Conservation (phyloP, 2,329 filamentous ascomycete species). For the Fusarium mexicanum region DNA sequence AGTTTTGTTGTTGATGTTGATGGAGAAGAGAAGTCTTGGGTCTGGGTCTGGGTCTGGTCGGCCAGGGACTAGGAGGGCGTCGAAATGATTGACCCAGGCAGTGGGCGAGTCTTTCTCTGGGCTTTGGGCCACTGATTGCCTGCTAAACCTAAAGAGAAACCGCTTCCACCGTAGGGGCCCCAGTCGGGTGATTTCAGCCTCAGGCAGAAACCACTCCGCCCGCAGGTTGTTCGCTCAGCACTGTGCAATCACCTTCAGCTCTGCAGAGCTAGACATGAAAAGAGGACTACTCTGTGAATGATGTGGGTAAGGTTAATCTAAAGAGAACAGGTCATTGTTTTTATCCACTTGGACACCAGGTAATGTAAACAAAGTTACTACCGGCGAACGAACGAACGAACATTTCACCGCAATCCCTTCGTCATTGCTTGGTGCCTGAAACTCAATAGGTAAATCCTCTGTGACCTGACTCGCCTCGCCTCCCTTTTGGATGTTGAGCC, state of each 20-base stretch:
- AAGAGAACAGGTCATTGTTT: slow-evolving; percentile 10
- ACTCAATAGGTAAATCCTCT: neutral
- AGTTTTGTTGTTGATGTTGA: slow-evolving; percentile 43
- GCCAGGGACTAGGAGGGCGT: slow-evolving; percentile 34
- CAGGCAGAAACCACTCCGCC: slow-evolving; percentile 35
- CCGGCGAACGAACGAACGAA: neutral
- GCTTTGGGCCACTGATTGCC: slow-evolving; percentile 17
- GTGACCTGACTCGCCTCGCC: neutral
- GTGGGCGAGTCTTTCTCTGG: slow-evolving; percentile 36
- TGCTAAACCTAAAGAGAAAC: slow-evolving; percentile 37
- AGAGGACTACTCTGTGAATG: slow-evolving; percentile 13
- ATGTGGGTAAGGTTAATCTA: slow-evolving; percentile 21
- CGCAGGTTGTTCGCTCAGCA: neutral
- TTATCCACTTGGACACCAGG: slow-evolving; percentile 19
- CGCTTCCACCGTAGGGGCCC: slow-evolving; percentile 31
- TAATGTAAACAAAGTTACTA: slow-evolving; percentile 17
- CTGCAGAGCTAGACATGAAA: neutral
- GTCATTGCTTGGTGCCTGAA: neutral
- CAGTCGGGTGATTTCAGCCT: slow-evolving; percentile 37
- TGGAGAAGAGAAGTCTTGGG: slow-evolving; percentile 37
- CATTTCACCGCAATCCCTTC: neutral
- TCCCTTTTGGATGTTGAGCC: neutral
- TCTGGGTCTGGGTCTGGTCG: slow-evolving; percentile 25
- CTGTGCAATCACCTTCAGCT: slow-evolving; percentile 6
- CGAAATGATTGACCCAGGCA: slow-evolving; percentile 38